These are phyloP conservation scores for Zea mays DNA, from an alignment of 176 grass and related monocot genomes.

Conservation along the genomic window DNA sequence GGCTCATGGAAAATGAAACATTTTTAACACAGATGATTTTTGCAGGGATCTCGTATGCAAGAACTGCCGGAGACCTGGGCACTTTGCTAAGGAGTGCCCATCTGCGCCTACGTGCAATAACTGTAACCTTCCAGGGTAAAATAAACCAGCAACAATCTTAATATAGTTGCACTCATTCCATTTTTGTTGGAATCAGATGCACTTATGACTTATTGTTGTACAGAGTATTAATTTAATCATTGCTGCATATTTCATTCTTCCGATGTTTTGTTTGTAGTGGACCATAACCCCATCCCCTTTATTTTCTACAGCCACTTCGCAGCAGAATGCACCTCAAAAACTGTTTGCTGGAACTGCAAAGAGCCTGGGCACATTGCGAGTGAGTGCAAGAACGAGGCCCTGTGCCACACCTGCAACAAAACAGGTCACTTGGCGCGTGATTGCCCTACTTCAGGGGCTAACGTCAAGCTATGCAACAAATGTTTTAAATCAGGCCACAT, in stretches of 20 bases:
- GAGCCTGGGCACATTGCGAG: constrained; percentile 74
- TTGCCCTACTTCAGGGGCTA: constrained; percentile 57
- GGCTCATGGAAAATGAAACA: constrained; percentile 3
- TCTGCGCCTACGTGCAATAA: constrained; percentile 79
- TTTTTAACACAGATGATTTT: constrained; percentile 29
- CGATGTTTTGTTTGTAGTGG: constrained; percentile 27
- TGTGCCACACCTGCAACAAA: constrained; percentile 85
- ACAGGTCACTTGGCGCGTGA: constrained; percentile 79
- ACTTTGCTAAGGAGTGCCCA: constrained; percentile 79
- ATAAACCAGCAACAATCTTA: constrained; percentile 10
- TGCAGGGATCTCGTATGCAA: constrained; percentile 77
- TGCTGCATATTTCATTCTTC: constrained; percentile 10
- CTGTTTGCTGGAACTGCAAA: constrained; percentile 95
- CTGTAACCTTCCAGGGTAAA: constrained; percentile 84
- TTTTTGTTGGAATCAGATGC: not conserved
- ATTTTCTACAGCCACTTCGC: constrained; percentile 60
- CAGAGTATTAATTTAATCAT: constrained; percentile 12
- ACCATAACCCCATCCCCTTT: not conserved
- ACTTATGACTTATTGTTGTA: not conserved
- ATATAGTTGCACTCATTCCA: constrained; percentile 6
- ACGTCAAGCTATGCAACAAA: constrained; percentile 77
- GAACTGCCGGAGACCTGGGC: constrained; percentile 84
- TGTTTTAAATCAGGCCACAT: constrained; percentile 84
- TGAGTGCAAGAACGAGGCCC: constrained; percentile 74
- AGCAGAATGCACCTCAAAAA: constrained; percentile 71